phyloP scores from a whole-genome alignment of 306 rosid genomes.

The Castanea sativa region DNA sequence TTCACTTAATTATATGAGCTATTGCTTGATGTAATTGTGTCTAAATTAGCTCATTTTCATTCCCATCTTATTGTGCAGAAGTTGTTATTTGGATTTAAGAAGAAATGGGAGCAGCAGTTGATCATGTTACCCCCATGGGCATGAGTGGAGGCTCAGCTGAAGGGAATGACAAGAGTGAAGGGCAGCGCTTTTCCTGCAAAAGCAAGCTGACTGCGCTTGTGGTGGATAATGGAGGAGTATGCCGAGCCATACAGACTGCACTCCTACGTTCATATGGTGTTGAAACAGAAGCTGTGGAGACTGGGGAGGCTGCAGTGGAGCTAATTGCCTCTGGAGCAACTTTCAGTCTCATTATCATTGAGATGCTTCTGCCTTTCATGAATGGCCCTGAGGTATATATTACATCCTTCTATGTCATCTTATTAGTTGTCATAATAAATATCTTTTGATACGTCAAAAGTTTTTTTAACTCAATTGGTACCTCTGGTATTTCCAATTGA shows the following conservation, averaged over 20 bases:
- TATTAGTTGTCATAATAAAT: not conserved
- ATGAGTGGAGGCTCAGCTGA: not conserved
- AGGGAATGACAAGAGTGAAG: not conserved
- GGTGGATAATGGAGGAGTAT: conserved; percentile 1
- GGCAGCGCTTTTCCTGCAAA: not conserved
- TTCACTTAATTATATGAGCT: not conserved
- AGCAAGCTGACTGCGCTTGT: conserved; percentile 18
- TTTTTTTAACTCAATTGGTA: no score
- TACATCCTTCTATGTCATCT: not conserved
- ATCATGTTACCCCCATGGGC: not conserved
- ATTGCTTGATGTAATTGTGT: not conserved
- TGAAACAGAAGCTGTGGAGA: conserved; percentile 6
- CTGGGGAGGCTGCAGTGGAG: conserved; percentile 18
- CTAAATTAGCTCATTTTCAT: not conserved
- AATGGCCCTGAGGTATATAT: conserved; percentile 6
- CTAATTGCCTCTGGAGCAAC: conserved; percentile 11
- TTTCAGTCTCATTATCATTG: conserved; percentile 21
- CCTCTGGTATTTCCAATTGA: no score
- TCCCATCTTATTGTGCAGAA: not conserved
- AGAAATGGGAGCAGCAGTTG: not conserved
- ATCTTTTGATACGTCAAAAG: no score
- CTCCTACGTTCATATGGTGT: not conserved
- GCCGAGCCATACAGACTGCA: not conserved
- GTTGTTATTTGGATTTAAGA: not conserved
- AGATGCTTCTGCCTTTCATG: not conserved